phyloP scores from a whole-genome alignment of 2,329 filamentous ascomycete species.

The Fusarium sp. region DNA sequence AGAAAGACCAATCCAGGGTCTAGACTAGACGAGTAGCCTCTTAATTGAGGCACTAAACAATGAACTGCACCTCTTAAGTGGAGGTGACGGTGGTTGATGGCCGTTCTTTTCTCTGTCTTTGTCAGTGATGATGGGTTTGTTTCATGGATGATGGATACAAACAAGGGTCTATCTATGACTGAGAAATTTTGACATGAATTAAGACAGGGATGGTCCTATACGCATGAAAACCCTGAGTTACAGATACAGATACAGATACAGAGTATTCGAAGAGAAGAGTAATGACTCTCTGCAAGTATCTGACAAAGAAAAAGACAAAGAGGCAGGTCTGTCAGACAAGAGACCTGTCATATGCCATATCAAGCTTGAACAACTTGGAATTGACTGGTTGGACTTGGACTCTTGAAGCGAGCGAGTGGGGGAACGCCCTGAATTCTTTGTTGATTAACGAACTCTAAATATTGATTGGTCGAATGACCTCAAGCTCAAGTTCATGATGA shows the following conservation, averaged over 20 bases:
- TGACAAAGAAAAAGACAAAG: not conserved
- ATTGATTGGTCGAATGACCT: not conserved
- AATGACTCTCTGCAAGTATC: not conserved
- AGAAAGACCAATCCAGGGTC: not conserved
- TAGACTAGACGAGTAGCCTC: constrained; percentile 10
- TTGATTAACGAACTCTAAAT: not conserved
- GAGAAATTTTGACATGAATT: not conserved
- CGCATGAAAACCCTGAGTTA: not conserved
- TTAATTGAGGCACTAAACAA: not conserved
- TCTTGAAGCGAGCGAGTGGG: not conserved
- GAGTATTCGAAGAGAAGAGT: not conserved
- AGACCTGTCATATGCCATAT: not conserved
- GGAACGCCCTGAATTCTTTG: not conserved
- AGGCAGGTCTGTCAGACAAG: not conserved
- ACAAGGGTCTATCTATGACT: constrained; percentile 13
- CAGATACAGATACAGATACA: not conserved
- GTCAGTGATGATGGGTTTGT: constrained; percentile 1
- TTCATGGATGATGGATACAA: constrained; percentile 23
- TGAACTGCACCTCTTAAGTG: not conserved
- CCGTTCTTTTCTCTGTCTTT: constrained; percentile 5
- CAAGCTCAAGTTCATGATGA: not conserved
- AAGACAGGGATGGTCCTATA: not conserved
- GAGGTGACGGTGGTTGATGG: constrained; percentile 31
- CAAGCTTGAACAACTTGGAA: not conserved
- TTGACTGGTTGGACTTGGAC: not conserved